Evolutionary conservation across 768 basidiomycete genomes (phyloP), one percentile per base, ranked within the genome.

Genomic region (Rhodotorula kratochvilovae): DNA sequence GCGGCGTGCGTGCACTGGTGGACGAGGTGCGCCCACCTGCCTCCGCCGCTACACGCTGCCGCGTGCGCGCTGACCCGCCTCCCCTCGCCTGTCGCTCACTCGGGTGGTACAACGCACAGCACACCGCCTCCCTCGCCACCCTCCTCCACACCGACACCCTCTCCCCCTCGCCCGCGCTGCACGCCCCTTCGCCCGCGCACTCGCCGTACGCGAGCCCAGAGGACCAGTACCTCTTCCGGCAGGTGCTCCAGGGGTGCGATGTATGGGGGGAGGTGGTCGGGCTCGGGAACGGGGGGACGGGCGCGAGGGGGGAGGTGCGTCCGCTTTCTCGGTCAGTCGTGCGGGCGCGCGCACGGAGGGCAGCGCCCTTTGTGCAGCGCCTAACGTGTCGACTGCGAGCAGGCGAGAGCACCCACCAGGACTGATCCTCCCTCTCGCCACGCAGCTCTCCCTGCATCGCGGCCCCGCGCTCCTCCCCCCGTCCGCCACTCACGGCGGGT

Each of bases 141-240:
- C 60, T 71, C 29, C 31, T 71, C 21, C 70, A 66, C 60, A 45
- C 64, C 31, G 70, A 71, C 55, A 58, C 64, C 21, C 36, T 71
- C 46, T 66, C 63, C 5, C 70, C 70, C 55, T 65, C 63, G 5
- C 54, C 53, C 12, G 27, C 57, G 5, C 2, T n/a, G 7, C 48
- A 50, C 48, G 48, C n/a, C 13, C 36, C 39, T 12, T 23, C 39
- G 4, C 7, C 54, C 11, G n/a, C 42, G 23, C 55, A 5, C 23
- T 58, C 7, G n/a, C 54, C 17, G 33, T 62, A 42, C 10, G 45
- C 55, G 25, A 50, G 48, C 48, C 53, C 61, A 23, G 55, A 55
- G 13, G 70, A 71, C 61, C 70, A 71, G 55, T 71, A 66, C 60
- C 39, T 71, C n/a, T 71, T 71, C 48, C 63, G 70, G 0, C 36